phyloP scores from a whole-genome alignment of 495 filamentous ascomycete species.

The Talaromyces liani region DNA sequence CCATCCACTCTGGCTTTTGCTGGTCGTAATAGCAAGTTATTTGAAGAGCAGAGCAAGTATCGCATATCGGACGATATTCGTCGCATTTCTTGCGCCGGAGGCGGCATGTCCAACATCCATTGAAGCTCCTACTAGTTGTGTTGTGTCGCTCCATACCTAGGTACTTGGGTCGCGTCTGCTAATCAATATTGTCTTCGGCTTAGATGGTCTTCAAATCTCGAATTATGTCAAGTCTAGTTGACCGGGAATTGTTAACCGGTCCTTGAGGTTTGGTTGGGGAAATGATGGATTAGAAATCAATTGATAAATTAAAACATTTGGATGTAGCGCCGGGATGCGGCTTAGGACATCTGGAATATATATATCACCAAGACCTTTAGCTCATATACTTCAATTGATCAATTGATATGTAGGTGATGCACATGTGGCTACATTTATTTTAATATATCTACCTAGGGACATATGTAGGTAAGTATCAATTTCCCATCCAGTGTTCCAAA shows the following conservation, averaged over 20 bases:
- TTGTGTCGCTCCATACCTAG: neutral
- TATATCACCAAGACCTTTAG: too few relatives aligned
- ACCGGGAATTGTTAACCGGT: neutral
- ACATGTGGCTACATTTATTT: too few relatives aligned
- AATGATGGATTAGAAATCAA: neutral
- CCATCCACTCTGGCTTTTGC: conserved; percentile 52
- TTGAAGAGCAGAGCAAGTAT: conserved; percentile 33
- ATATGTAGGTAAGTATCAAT: too few relatives aligned
- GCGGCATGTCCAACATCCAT: conserved; percentile 52
- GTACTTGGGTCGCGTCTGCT: neutral
- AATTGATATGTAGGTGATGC: too few relatives aligned
- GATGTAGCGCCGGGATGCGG: too few relatives aligned
- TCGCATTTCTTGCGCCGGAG: conserved; percentile 51
- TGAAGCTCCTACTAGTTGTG: conserved; percentile 19
- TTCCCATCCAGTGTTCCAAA: too few relatives aligned
- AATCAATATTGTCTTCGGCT: neutral
- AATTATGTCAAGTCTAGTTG: neutral
- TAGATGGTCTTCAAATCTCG: neutral
- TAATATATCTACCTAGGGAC: too few relatives aligned
- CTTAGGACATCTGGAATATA: too few relatives aligned
- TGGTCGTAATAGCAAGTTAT: conserved; percentile 41
- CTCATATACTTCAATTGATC: too few relatives aligned
- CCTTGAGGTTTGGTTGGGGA: neutral
- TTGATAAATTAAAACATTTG: too few relatives aligned
- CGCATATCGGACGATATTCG: conserved; percentile 37